phyloP scores from a whole-genome alignment of 306 rosid genomes.

The Castanea mollissima region DNA sequence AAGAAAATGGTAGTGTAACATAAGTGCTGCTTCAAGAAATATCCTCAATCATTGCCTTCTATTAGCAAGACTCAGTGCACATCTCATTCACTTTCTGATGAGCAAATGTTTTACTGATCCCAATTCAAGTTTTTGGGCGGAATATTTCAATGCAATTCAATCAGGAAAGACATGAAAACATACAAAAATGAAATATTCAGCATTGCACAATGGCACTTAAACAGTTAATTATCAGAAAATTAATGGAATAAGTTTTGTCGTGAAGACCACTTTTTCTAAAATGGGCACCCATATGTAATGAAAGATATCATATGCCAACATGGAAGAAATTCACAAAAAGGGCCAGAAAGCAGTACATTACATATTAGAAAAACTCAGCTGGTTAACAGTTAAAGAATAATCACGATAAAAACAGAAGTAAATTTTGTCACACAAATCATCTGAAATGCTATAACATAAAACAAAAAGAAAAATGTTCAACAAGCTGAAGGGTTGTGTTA shows the following conservation, averaged over 20 bases:
- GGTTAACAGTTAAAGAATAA: constrained; percentile 10
- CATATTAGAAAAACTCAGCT: constrained; percentile 15
- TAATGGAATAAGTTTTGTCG: constrained; percentile 17
- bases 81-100: background rate
- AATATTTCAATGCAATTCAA: background rate
- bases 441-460: constrained; percentile 20
- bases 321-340: constrained; percentile 6
- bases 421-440: constrained; percentile 24
- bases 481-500: constrained; percentile 22
- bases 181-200: background rate
- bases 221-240: background rate
- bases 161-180: background rate
- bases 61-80: background rate
- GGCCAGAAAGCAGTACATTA: background rate
- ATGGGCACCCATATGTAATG: background rate
- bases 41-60: background rate
- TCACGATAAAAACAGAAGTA: constrained; percentile 29
- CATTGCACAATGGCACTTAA: background rate
- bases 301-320: constrained; percentile 23
- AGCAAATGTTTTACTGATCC: background rate
- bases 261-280: constrained; percentile 6
- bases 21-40: background rate
- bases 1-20: background rate
- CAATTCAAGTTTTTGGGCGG: background rate
- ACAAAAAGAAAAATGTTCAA: constrained; percentile 1